Conservation (phyloP, 192 early-diverging fungal genomes). For the Coemansia sp. region DNA sequence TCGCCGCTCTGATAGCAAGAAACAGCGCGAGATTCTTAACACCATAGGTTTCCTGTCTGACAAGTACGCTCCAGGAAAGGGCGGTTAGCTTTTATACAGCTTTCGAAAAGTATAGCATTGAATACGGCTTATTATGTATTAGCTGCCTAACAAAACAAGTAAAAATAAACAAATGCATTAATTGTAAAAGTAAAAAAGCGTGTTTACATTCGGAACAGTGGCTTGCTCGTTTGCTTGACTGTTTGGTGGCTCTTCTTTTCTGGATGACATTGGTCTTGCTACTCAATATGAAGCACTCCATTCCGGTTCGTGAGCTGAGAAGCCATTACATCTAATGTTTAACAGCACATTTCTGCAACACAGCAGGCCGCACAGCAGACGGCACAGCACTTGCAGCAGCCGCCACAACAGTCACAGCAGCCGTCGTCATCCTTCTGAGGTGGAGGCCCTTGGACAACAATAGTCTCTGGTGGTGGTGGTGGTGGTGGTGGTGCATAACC, state of each 20-base stretch:
- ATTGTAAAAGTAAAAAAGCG: background rate
- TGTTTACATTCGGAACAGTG: background rate
- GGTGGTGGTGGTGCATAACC: background rate
- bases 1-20: background rate
- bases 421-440: background rate
- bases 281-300: too few relatives aligned
- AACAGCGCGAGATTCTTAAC: slow-evolving; percentile 29
- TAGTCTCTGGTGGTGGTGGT: background rate
- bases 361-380: slow-evolving; percentile 6
- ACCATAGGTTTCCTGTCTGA: slow-evolving; percentile 27
- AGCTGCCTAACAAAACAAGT: background rate
- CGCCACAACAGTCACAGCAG: background rate
- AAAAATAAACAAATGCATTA: background rate
- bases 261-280: too few relatives aligned
- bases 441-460: background rate
- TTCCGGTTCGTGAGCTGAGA: too few relatives aligned
- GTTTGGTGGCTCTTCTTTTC: too few relatives aligned
- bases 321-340: too few relatives aligned
- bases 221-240: background rate
- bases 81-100: slow-evolving; percentile 21
- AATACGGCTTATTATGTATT: background rate
- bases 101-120: background rate
- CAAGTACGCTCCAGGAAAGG: slow-evolving; percentile 40
- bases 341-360: background rate
- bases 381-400: background rate